These are phyloP conservation scores for Coemansia sp. DNA, from an alignment of 192 early-diverging fungal genomes.

Conservation along the genomic window DNA sequence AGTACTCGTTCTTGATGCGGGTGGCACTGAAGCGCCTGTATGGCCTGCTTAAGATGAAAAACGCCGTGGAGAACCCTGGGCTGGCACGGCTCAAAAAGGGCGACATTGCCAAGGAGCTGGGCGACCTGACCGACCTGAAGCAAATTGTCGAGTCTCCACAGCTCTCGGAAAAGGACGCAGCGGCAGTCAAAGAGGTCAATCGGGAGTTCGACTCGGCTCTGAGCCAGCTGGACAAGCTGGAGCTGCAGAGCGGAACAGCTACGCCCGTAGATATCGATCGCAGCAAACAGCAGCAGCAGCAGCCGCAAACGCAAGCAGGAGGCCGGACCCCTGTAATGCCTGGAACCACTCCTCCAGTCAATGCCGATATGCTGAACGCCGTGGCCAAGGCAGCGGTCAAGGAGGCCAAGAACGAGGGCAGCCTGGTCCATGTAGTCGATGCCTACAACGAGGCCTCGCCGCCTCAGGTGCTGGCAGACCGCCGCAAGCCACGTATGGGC, in stretches of 20 bases:
- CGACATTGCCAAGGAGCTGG: constrained; percentile 19
- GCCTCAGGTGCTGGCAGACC: constrained; percentile 52
- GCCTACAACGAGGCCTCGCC: constrained; percentile 26
- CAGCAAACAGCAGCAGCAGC: not conserved
- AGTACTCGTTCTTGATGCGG: constrained; percentile 86
- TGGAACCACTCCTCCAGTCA: constrained; percentile 21
- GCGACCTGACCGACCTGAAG: constrained; percentile 7
- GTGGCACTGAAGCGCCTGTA: constrained; percentile 81
- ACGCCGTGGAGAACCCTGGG: constrained; percentile 42
- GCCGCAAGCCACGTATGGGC: constrained; percentile 49
- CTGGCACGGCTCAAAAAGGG: constrained; percentile 24
- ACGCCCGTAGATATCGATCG: not conserved
- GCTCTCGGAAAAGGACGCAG: constrained; percentile 6
- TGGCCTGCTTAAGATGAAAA: constrained; percentile 65
- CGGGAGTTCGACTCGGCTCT: constrained; percentile 49
- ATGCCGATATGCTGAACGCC: constrained; percentile 32
- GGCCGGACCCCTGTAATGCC: constrained; percentile 1
- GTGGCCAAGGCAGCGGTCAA: constrained; percentile 45
- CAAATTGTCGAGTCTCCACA: constrained; percentile 7
- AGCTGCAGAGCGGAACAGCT: constrained; percentile 18
- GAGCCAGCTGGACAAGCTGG: constrained; percentile 36
- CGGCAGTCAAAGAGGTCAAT: constrained; percentile 26
- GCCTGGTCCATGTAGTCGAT: constrained; percentile 37
- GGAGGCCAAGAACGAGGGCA: constrained; percentile 46
- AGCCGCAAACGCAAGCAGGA: not conserved